phyloP scores from a whole-genome alignment of 768 basidiomycete species.

The Hericium rajendrae region DNA sequence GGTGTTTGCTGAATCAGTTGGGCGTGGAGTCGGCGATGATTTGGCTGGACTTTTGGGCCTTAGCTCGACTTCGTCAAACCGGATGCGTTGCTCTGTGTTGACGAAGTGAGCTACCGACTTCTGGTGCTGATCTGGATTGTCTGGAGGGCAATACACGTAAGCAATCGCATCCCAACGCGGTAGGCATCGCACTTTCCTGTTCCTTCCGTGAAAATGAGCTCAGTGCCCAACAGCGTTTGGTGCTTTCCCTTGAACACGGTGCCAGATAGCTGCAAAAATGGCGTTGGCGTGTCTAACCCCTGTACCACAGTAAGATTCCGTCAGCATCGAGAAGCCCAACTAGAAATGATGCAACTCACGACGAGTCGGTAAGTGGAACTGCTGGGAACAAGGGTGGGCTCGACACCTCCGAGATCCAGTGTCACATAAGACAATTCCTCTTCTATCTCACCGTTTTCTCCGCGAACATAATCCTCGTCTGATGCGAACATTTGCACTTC shows the following conservation, averaged over 20 bases:
- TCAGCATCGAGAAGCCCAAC: neutral
- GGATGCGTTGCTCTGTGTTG: constrained; percentile 59
- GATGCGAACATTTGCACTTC: constrained; percentile 62
- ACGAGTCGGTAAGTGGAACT: constrained; percentile 64
- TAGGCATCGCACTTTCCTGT: constrained; percentile 32
- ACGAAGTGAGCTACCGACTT: constrained; percentile 45
- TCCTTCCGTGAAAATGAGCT: constrained; percentile 64
- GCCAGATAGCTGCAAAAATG: constrained; percentile 69
- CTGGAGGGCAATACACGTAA: constrained; percentile 16
- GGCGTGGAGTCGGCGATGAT: too few relatives aligned
- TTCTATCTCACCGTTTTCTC: constrained; percentile 24
- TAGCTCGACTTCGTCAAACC: constrained; percentile 65
- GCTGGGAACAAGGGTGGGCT: constrained; percentile 68
- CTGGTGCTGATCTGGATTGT: constrained; percentile 37
- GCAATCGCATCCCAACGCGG: neutral
- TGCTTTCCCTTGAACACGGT: constrained; percentile 65
- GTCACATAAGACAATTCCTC: constrained; percentile 61
- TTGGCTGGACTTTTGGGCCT: constrained; percentile 24
- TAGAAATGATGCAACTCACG: constrained; percentile 32
- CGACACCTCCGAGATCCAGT: constrained; percentile 60
- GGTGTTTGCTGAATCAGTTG: too few relatives aligned
- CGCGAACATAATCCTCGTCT: constrained; percentile 55
- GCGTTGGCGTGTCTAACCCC: constrained; percentile 73
- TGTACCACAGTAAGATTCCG: constrained; percentile 1
- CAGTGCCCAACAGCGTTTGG: constrained; percentile 61